Percentiles rank a stretch among this genome's conserved stretches.
Conservation (phyloP, 345 rosid genomes). For the Brassica carinata region DNA sequence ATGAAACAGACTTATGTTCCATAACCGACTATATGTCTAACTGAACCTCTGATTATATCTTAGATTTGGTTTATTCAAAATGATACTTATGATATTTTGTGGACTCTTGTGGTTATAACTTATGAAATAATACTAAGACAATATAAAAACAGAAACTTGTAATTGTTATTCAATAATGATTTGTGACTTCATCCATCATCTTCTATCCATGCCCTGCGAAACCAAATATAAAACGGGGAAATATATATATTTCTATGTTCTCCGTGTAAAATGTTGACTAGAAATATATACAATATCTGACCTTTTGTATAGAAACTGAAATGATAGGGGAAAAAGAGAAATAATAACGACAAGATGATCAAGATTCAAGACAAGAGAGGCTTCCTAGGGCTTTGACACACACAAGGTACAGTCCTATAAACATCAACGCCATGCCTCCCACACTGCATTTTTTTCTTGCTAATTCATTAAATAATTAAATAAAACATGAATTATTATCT, state of each 20-base stretch:
- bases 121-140: not conserved
- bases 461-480: not conserved
- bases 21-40: not conserved
- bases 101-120: not conserved
- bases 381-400: slow-evolving; percentile 57
- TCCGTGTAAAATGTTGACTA: slow-evolving; percentile 1
- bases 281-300: not conserved
- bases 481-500: not conserved
- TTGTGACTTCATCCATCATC: slow-evolving; percentile 23
- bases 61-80: not conserved
- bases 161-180: slow-evolving; percentile 1
- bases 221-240: not conserved
- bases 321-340: not conserved
- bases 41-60: not conserved
- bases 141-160: not conserved
- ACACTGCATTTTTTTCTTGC: slow-evolving; percentile 56
- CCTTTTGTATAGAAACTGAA: not conserved
- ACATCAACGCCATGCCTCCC: slow-evolving; percentile 83
- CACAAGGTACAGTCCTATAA: slow-evolving; percentile 73
- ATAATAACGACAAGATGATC: not conserved
- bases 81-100: not conserved
- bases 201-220: slow-evolving; percentile 21
- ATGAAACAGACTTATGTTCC: slow-evolving; percentile 1
- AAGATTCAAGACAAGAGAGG: slow-evolving; percentile 73
- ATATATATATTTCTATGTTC: not conserved